Evolutionary conservation across 2,329 filamentous ascomycete species (phyloP).

Genomic region (Claviceps capensis): DNA sequence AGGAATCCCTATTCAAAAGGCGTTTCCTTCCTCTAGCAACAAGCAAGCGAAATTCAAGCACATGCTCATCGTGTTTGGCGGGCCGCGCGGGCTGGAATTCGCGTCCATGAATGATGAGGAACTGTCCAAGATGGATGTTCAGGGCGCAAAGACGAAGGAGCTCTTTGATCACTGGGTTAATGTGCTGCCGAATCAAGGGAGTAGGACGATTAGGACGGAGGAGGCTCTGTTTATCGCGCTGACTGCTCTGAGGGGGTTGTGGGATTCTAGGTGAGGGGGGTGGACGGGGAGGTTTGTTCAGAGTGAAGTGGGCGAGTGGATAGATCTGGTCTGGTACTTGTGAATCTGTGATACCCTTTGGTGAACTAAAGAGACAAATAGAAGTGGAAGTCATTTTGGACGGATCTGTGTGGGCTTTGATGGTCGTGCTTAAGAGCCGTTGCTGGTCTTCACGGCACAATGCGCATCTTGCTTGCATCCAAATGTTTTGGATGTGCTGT

Average conservation of each 20-base stretch:
- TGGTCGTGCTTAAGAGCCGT: no score
- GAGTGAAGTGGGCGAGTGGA: no score
- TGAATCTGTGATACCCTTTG: conserved; percentile 3
- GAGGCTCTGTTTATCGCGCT: conserved; percentile 70
- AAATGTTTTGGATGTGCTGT: no score
- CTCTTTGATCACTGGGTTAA: conserved; percentile 80
- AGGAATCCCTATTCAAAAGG: conserved; percentile 38
- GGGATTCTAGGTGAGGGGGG: conserved; percentile 20
- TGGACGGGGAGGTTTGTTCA: not conserved
- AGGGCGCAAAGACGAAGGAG: conserved; percentile 48
- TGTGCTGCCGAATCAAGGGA: conserved; percentile 66
- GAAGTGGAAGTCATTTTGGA: no score
- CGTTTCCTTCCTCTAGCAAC: conserved; percentile 23
- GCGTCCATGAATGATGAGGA: conserved; percentile 50
- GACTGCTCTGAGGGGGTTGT: conserved; percentile 50
- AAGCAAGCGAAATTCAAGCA: conserved; percentile 47
- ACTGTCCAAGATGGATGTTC: conserved; percentile 46
- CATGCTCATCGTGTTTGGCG: conserved; percentile 66
- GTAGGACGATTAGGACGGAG: conserved; percentile 69
- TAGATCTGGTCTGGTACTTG: no score
- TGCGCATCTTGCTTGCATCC: no score
- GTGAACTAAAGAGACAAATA: no score
- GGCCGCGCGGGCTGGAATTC: conserved; percentile 65
- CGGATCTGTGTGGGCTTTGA: no score
- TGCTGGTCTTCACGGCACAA: no score